These are phyloP conservation scores for Lactarius vividus DNA, from an alignment of 768 basidiomycete genomes.

Conservation along the genomic window DNA sequence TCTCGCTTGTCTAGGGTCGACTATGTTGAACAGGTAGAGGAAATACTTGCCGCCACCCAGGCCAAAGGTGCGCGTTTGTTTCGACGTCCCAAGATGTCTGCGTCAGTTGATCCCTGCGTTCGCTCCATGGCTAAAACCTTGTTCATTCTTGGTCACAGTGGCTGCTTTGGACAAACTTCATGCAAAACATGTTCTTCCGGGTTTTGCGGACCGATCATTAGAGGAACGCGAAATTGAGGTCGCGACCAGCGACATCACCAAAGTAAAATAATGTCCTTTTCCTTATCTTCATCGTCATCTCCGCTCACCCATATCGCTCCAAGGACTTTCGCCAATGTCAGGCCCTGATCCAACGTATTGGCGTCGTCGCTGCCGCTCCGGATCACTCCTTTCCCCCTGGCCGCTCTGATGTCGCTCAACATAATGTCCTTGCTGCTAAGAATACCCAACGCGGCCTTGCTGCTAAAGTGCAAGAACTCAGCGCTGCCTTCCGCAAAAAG, in stretches of 20 bases:
- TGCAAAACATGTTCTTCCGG: conserved; percentile 92
- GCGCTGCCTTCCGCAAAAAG: conserved; percentile 91
- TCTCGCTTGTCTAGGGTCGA: conserved; percentile 66
- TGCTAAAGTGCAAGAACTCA: conserved; percentile 93
- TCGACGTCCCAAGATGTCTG: conserved; percentile 17
- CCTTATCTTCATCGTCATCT: conserved; percentile 19
- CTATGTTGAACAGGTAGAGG: conserved; percentile 84
- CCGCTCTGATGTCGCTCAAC: conserved; percentile 41
- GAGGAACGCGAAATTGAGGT: conserved; percentile 94
- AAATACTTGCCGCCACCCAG: conserved; percentile 63
- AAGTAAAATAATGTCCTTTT: conserved; percentile 61
- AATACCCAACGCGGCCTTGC: conserved; percentile 96
- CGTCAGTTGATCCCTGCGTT: conserved; percentile 25
- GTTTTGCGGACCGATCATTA: conserved; percentile 89
- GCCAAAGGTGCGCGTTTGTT: conserved; percentile 66
- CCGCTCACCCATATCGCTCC: conserved; percentile 15
- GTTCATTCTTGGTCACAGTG: conserved; percentile 50
- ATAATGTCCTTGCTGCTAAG: conserved; percentile 69
- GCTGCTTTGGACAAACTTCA: conserved; percentile 90
- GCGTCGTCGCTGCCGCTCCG: conserved; percentile 38
- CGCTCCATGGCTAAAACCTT: conserved; percentile 26
- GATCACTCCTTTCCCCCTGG: conserved; percentile 65
- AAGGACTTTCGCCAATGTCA: conserved; percentile 44
- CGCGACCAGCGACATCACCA: conserved; percentile 83
- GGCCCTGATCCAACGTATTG: conserved; percentile 73